Conservation (phyloP, 768 basidiomycete species). For the Bullera alba region DNA sequence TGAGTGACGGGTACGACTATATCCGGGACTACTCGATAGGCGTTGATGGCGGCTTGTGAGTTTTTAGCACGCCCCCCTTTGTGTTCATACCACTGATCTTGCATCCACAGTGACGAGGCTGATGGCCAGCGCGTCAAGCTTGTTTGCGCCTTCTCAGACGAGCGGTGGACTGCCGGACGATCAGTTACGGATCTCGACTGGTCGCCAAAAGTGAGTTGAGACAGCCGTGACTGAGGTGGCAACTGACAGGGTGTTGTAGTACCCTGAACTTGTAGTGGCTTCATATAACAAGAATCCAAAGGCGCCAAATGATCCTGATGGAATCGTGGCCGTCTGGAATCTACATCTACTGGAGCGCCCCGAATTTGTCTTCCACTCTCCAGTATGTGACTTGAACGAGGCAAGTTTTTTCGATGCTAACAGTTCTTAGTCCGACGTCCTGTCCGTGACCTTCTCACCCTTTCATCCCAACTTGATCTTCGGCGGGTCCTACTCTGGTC, state of each 20-base stretch:
- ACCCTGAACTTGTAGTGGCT: constrained; percentile 88
- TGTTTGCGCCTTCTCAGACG: constrained; percentile 91
- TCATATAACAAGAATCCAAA: constrained; percentile 97
- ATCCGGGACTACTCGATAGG: constrained; percentile 93
- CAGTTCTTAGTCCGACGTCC: constrained; percentile 83
- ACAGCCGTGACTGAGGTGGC: neutral
- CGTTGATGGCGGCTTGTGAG: constrained; percentile 73
- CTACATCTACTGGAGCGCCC: constrained; percentile 88
- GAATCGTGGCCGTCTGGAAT: constrained; percentile 96
- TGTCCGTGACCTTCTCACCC: constrained; percentile 93
- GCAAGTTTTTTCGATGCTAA: too few relatives aligned
- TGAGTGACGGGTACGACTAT: constrained; percentile 95
- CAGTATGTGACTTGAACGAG: constrained; percentile 60
- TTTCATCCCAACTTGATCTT: constrained; percentile 97
- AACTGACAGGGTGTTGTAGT: constrained; percentile 51
- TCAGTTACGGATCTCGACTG: constrained; percentile 96
- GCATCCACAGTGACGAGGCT: constrained; percentile 63
- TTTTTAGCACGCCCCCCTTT: constrained; percentile 11
- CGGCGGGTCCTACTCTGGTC: constrained; percentile 98
- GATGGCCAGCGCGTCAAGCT: constrained; percentile 84
- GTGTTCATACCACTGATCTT: too few relatives aligned
- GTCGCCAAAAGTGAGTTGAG: constrained; percentile 75
- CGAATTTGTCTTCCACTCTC: constrained; percentile 97
- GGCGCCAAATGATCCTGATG: constrained; percentile 89
- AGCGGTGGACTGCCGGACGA: constrained; percentile 81